A percentile compares a stretch with the other conserved stretches of the same genome.
Evolutionary conservation across 2,329 filamentous ascomycete genomes (phyloP).

Genomic region (Talaromyces sp.): DNA sequence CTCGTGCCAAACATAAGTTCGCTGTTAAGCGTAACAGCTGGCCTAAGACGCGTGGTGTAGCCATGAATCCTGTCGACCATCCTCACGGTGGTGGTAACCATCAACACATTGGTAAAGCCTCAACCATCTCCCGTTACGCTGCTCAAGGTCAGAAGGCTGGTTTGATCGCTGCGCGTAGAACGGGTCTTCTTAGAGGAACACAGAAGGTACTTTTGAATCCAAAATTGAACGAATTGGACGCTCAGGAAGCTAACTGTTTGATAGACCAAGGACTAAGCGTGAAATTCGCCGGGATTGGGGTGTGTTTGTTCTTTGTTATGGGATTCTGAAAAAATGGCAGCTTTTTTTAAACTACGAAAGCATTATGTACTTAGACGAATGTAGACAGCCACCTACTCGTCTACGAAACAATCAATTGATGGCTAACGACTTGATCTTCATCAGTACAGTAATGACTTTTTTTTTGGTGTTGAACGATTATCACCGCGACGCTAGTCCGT

Average conservation of each 20-base stretch:
- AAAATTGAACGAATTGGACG: neutral
- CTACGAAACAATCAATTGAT: constrained; percentile 40
- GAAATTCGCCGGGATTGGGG: constrained; percentile 47
- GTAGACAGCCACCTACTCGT: constrained; percentile 39
- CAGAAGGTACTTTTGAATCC: constrained; percentile 53
- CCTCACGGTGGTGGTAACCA: constrained; percentile 99
- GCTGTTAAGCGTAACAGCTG: constrained; percentile 99
- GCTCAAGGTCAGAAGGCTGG: constrained; percentile 99
- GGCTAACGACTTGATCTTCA: constrained; percentile 27
- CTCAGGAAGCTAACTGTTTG: neutral
- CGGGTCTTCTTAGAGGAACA: constrained; percentile 65
- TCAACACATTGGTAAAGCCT: constrained; percentile 99
- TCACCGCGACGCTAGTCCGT: neutral
- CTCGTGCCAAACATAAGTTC: constrained; percentile 99
- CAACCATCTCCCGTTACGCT: constrained; percentile 97
- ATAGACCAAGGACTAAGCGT: constrained; percentile 77
- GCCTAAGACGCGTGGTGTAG: constrained; percentile 99
- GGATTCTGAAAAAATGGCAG: constrained; percentile 32
- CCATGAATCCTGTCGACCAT: constrained; percentile 78
- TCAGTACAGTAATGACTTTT: neutral
- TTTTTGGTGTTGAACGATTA: neutral
- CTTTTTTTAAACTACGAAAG: constrained; percentile 42
- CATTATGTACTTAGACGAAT: constrained; percentile 44
- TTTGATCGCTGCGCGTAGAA: constrained; percentile 99
- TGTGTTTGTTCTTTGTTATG: constrained; percentile 51